Percentiles rank a stretch among this genome's conserved stretches.
phyloP scores from a whole-genome alignment of 345 rosid species.

The Citrus sinensis region DVS_A1.0 CM039162.1:13061001-13061500 shows the following conservation, averaged over 20 bases:
- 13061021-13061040: too few species aligned
- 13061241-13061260: too few species aligned
- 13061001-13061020: too few species aligned
- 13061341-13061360: slow-evolving; percentile 12
- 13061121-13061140: too few species aligned
- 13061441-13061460: neutral
- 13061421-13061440: neutral
- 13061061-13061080: fast-evolving
- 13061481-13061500: neutral
- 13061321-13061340: slow-evolving; percentile 6
- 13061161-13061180: too few species aligned
- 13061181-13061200: too few species aligned
- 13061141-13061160: too few species aligned
- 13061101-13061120: too few species aligned
- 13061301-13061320: neutral
- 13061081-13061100: too few species aligned
- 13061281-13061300: neutral
- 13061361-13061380: neutral
- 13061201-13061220: too few species aligned
- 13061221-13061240: too few species aligned
- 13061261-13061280: neutral
- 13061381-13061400: slow-evolving; percentile 10
- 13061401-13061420: slow-evolving; percentile 4
- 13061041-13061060: too few species aligned
- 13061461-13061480: neutral